These are phyloP conservation scores for Microascus cirrosus DNA, from an alignment of 2,329 filamentous ascomycete genomes.

Conservation along the genomic window DNA sequence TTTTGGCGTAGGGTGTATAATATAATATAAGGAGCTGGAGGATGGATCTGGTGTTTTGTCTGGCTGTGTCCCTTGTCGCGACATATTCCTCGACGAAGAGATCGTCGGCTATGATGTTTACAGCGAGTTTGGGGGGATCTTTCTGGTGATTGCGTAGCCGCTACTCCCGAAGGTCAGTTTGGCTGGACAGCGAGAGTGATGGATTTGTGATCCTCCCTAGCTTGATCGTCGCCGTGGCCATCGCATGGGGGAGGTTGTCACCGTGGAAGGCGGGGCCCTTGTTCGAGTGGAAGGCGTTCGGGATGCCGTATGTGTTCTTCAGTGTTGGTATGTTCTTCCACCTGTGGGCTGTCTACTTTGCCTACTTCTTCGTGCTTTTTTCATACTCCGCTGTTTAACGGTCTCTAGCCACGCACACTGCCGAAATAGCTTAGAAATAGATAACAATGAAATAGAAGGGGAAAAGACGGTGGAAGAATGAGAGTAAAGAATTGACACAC, in stretches of 20 bases:
- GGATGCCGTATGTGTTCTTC: conserved; percentile 27
- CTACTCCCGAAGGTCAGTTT: conserved; percentile 12
- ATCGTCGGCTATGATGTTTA: conserved; percentile 51
- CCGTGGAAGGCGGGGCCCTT: conserved; percentile 26
- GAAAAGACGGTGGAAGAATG: too few species aligned
- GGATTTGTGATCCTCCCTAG: conserved; percentile 45
- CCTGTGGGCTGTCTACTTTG: conserved; percentile 12
- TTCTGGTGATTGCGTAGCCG: conserved; percentile 23
- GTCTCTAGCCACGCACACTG: too few species aligned
- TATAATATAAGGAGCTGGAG: conserved; percentile 43
- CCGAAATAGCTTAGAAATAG: too few species aligned
- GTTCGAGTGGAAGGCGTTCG: conserved; percentile 33
- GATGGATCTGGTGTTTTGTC: conserved; percentile 54
- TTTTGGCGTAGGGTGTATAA: conserved; percentile 43
- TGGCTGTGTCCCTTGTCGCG: conserved; percentile 51
- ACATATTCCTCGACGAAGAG: conserved; percentile 52
- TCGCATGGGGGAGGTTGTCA: conserved; percentile 27
- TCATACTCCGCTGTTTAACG: conserved; percentile 23
- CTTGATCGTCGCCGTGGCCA: conserved; percentile 20
- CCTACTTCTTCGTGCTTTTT: conserved; percentile 15
- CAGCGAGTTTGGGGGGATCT: conserved; percentile 50
- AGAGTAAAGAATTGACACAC: conserved; percentile 10
- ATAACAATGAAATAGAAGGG: too few species aligned
- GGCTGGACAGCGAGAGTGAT: conserved; percentile 46
- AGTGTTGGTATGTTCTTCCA: conserved; percentile 13